Base-by-base conservation (phyloP, 2,329 filamentous ascomycete species). In the Pezicula rhizophila region DNA sequence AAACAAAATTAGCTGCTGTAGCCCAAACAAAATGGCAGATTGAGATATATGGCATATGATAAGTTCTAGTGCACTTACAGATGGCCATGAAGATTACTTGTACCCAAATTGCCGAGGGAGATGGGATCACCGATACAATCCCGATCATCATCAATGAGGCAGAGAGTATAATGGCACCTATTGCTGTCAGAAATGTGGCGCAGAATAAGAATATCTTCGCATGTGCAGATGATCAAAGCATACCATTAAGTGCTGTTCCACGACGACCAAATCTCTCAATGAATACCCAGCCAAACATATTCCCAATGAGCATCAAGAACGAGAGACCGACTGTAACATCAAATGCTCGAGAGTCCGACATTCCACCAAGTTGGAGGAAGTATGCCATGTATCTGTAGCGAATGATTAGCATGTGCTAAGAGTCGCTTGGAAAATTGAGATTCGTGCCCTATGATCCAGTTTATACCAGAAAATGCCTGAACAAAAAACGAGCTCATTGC, bases 241-340 rank as follows among this genome's bases (percentile, higher is more conserved):
- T 45, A 45, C 57, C 55, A 25, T 50, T 62, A 8, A 66, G 50
- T 11, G 58, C 57, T 0, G 60, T 60, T 18, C 50, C 51, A 8
- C 64, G 59, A 11, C 63, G 59, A 14, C 63, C 63, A 35, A 62
- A 61, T 17, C 44, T 52, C 37, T 66, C 62, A 14, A 66, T 57
- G 17, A 65, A 59, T 26, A 60, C 47, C 64, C 64, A 66, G 23
- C 59, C 58, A 17, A 52, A 55, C 52, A 65, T 61, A 50, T 66
- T 66, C 3, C 63, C 64, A 26, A 63, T 49, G 0, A 62, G 54
- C 56, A 61, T 62, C 5, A 63, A 45, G 23, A 60, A 63, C 8
- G 57, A 60, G 7, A 65, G 52, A 6, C 56, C 59, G 17, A 64
- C 59, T 2, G 58, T 58, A 10, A 51, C 54, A 41, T 63, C 58